phyloP scores from a whole-genome alignment of 768 basidiomycete species.

The Floccularia luteovirens region DNA sequence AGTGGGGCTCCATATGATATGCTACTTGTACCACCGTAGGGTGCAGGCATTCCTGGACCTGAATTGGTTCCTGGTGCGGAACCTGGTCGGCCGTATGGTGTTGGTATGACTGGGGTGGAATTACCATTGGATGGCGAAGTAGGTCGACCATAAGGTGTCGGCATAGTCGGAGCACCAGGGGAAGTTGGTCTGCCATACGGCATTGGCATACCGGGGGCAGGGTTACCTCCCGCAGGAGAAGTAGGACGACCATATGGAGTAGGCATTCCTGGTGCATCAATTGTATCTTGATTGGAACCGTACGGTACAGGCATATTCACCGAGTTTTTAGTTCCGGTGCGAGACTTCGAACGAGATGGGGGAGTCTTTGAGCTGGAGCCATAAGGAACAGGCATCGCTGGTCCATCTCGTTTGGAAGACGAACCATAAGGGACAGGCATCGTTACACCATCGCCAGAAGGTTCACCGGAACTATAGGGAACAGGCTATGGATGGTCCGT shows the following conservation, averaged over 20 bases:
- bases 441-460: not conserved
- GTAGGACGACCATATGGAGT: not conserved
- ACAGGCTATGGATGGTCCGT: not conserved
- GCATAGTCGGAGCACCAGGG: not conserved
- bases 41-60: not conserved
- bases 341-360: not conserved
- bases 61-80: not conserved
- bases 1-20: not conserved
- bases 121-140: not conserved
- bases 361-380: not conserved
- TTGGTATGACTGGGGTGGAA: not conserved
- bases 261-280: not conserved
- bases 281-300: not conserved
- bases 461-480: not conserved
- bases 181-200: not conserved
- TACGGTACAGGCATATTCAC: not conserved
- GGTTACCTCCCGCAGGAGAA: not conserved
- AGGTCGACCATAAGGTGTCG: not conserved
- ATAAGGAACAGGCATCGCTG: not conserved
- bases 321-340: too few relatives aligned
- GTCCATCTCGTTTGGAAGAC: not conserved
- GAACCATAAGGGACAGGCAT: not conserved
- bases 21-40: not conserved
- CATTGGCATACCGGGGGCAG: not conserved
- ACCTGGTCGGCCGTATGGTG: too few relatives aligned